A percentile compares a stretch with the other conserved stretches of the same genome.
Conservation (phyloP, 2,329 filamentous ascomycete species). For the Phaeosphaeriaceae sp. region DNA sequence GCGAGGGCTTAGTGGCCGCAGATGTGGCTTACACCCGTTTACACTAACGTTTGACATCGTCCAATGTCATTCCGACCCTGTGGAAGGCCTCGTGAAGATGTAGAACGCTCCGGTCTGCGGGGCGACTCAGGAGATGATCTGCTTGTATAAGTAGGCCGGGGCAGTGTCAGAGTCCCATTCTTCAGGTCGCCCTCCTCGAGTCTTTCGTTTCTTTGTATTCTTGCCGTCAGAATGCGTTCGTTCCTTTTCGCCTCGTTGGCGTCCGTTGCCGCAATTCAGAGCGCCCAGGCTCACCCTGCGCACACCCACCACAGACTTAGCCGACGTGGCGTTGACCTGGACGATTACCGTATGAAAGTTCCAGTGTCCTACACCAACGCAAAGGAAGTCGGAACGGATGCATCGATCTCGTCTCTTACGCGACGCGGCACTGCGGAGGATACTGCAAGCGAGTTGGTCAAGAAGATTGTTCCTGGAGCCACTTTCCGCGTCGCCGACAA, state of each 20-base stretch:
- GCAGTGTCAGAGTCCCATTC: background rate
- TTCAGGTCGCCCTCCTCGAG: constrained; percentile 3
- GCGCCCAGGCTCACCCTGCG: constrained; percentile 31
- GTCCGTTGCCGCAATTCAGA: constrained; percentile 30
- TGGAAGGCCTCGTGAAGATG: constrained; percentile 3
- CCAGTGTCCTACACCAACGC: constrained; percentile 32
- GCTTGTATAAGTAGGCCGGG: constrained; percentile 19
- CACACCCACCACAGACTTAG: constrained; percentile 21
- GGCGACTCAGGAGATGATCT: constrained; percentile 1
- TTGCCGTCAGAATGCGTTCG: constrained; percentile 36
- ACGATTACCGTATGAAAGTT: constrained; percentile 40
- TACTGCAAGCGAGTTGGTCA: constrained; percentile 42
- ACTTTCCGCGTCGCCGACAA: constrained; percentile 62
- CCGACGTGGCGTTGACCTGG: constrained; percentile 37
- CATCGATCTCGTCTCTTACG: constrained; percentile 22
- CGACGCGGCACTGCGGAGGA: constrained; percentile 37
- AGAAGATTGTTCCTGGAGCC: constrained; percentile 43
- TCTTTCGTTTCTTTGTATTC: constrained; percentile 20
- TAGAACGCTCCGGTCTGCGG: background rate
- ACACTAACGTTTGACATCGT: constrained; percentile 10
- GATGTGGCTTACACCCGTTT: constrained; percentile 8
- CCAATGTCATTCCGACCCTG: background rate
- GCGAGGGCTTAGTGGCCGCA: constrained; percentile 11
- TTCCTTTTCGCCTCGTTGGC: constrained; percentile 39
- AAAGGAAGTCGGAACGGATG: constrained; percentile 24